Evolutionary conservation across 192 early-diverging fungal species (phyloP), one percentile per base, ranked within the genome.

Genomic region (Coemansia umbellata): DNA sequence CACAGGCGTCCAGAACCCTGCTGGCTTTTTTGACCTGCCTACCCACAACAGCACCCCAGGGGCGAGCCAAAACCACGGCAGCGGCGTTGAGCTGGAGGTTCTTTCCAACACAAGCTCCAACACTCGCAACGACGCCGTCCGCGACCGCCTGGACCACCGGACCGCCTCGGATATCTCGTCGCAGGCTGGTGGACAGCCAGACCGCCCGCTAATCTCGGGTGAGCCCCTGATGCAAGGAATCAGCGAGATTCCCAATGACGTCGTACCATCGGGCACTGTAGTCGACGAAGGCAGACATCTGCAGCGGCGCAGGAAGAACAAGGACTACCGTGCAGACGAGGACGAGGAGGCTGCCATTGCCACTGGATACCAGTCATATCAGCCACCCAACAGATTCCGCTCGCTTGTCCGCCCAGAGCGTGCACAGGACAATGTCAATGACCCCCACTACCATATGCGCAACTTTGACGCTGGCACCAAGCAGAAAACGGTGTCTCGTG

Each of bases 401-500:
- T 89, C 87, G 40, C 80, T 89, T 1, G 80, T 85, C 42, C 72
- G 85, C 54, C 86, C 88, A 14, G 86, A 84, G 53, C 69, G 84
- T 52, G 83, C 84, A 21, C 75, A 76, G 41, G 66, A 77, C 17
- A 8, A 30, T 30, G 42, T 43, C 22, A 32, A 37, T n/a, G 31
- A 43, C 18, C 51, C 43, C 4, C 43, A 45, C 43, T 45, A 45
- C 43, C 43, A 45, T n/a, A 45, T 45, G 43, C 43, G 43, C 43
- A 45, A 45, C 43, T 27, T 45, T 14, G 43, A 45, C 24, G 23
- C 43, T 1, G 52, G 47, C 53, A 49, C 42, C 50, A 47, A 47
- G 44, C 56, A 59, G 33, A 50, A 55, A 3, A 56, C 47, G 35
- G 37, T 62, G 21, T 37, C 61, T 23, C 60, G 58, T 24, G 49